These are phyloP conservation scores for Pseudocercospora fijiensis DNA, from an alignment of 2,329 filamentous ascomycete species.

Conservation along the genomic window DNA sequence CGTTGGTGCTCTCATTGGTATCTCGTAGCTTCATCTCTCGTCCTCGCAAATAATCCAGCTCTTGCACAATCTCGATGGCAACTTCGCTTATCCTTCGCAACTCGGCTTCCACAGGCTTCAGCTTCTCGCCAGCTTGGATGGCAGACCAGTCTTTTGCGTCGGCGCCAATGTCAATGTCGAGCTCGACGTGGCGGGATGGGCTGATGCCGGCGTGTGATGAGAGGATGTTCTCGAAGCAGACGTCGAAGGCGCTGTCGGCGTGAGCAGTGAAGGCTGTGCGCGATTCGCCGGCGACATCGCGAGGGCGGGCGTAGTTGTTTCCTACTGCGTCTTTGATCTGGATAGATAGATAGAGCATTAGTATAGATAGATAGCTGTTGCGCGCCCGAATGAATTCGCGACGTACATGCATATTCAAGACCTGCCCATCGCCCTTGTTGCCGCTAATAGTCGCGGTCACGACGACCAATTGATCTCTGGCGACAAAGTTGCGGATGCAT, in stretches of 20 bases:
- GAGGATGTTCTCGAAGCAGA: conserved; percentile 89
- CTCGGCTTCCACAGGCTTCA: conserved; percentile 95
- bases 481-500: conserved; percentile 95
- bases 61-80: conserved; percentile 79
- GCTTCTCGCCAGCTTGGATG: conserved; percentile 93
- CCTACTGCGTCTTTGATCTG: conserved; percentile 93
- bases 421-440: conserved; percentile 85
- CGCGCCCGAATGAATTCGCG: background rate
- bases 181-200: conserved; percentile 72
- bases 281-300: conserved; percentile 87
- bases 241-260: conserved; percentile 87
- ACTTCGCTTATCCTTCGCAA: conserved; percentile 89
- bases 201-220: conserved; percentile 46
- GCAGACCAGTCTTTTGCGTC: conserved; percentile 98
- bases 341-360: conserved; percentile 2
- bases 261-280: conserved; percentile 92
- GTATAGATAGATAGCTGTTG: background rate
- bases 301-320: conserved; percentile 91
- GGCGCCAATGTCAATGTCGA: conserved; percentile 93
- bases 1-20: conserved; percentile 99
- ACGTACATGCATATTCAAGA: conserved; percentile 88
- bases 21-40: conserved; percentile 95
- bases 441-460: conserved; percentile 88
- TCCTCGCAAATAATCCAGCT: conserved; percentile 92
- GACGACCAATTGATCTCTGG: conserved; percentile 87